Base-by-base conservation (phyloP, 1,139 yeast species). In the Debaryomyces robertsiae region DNA sequence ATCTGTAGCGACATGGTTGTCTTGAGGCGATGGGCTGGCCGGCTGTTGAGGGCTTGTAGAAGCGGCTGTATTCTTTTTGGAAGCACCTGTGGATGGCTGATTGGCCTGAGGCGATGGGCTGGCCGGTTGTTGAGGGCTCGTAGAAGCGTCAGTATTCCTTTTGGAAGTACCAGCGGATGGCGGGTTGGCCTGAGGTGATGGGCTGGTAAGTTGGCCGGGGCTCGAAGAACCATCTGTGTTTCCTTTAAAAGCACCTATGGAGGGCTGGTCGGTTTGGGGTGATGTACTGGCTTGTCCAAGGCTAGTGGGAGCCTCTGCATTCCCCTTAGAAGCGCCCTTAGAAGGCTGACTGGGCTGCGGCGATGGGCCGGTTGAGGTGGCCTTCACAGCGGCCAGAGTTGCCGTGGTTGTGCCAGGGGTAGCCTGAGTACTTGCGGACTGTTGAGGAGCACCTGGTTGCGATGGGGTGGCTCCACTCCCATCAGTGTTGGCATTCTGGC, bases 291-390 rank as follows among this genome's bases (percentile, higher is more conserved):
- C 9, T 23, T 23, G n/a, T n/a, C 27, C n/a, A n/a, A 23, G 27
- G 27, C 27, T n/a, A 23, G 27, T 11, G 9, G 14, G 9, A 11
- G 15, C 9, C 5, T 27, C 14, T 11, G 30, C 6, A 5, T 11
- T 19, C 22, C 22, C 22, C 7, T 19, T 19, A 19, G 22, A 5
- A 19, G 22, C 22, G 7, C 22, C 7, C 5, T 5, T 19, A 7
- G 7, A 6, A 6, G 22, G 22, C 14, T 14, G 30, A 14, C 9
- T 14, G 30, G 27, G n/a, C 46, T 32, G 13, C 17, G 38, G 9
- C 30, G 14, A 11, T 9, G 9, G 16, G 9, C 30, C 6, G 15
- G 15, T 11, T n/a, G n/a, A n/a, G n/a, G n/a, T 9, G n/a, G 27
- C 9, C 27, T 27, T 19, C 7, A 7, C 22, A 19, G 22, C 22